phyloP scores from a whole-genome alignment of 1,284 basidiomycete species.

The Ganoderma resinaceum region DNA sequence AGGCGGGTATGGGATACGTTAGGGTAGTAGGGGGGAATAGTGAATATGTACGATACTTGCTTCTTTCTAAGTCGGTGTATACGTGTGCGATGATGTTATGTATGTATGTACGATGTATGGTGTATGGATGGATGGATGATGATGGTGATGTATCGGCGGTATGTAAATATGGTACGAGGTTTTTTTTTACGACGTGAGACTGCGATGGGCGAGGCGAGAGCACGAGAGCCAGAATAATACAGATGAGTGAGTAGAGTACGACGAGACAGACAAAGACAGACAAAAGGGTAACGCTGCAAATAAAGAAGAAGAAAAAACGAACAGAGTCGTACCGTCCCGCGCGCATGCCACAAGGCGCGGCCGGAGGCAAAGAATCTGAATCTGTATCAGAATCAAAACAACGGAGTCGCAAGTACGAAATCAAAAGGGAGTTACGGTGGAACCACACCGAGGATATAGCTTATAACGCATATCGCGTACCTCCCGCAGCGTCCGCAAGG shows the following conservation, averaged over 20 bases:
- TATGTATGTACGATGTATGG: constrained; percentile 25
- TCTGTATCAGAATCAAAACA: not conserved
- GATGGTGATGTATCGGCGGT: constrained; percentile 12
- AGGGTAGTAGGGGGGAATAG: constrained; percentile 27
- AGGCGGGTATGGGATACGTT: constrained; percentile 27
- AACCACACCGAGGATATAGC: constrained; percentile 31
- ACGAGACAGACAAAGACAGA: constrained; percentile 4
- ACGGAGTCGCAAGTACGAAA: constrained; percentile 1
- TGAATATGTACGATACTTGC: constrained; percentile 31
- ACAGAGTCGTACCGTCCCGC: not conserved
- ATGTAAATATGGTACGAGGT: constrained; percentile 22
- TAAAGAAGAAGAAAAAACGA: not conserved
- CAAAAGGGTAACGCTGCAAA: constrained; percentile 9
- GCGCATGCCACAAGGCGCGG: constrained; percentile 9
- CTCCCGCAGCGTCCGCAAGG: constrained; percentile 21
- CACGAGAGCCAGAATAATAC: constrained; percentile 32
- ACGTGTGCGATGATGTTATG: constrained; percentile 21
- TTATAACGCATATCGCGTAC: constrained; percentile 30
- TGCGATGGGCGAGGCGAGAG: constrained; percentile 25
- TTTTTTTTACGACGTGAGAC: constrained; percentile 13
- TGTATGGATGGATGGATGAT: constrained; percentile 8
- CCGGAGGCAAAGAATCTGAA: constrained; percentile 3
- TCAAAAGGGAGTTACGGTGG: constrained; percentile 17
- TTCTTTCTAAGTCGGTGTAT: constrained; percentile 17
- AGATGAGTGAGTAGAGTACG: constrained; percentile 33